Percentiles rank a stretch among this genome's conserved stretches.
phyloP scores from a whole-genome alignment of 371 early-diverging fungal genomes.

The Syncephalastrum monosporum region DNA sequence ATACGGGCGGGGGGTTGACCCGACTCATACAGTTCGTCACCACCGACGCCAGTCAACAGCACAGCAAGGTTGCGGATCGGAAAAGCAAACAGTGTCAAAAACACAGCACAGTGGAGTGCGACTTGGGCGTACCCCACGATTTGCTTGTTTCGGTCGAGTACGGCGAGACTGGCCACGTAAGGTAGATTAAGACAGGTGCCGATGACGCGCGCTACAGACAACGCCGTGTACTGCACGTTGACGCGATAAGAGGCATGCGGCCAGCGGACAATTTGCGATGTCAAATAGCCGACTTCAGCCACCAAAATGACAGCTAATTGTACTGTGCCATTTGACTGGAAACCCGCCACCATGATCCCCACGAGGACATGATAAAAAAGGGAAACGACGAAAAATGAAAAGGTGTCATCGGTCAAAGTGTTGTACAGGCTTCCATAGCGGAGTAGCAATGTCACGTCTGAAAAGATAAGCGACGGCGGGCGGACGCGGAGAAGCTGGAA shows the following conservation, averaged over 20 bases:
- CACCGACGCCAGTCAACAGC: conserved; percentile 21
- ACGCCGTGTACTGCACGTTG: conserved; percentile 25
- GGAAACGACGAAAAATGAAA: conserved; percentile 43
- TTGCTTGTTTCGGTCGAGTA: conserved; percentile 27
- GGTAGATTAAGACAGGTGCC: conserved; percentile 28
- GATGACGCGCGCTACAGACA: conserved; percentile 24
- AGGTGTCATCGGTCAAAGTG: conserved; percentile 46
- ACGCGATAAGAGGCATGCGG: conserved; percentile 34
- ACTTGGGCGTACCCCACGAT: conserved; percentile 38
- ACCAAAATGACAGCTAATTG: conserved; percentile 37
- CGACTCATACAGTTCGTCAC: conserved; percentile 19
- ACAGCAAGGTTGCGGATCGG: conserved; percentile 26
- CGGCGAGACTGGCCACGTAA: conserved; percentile 16
- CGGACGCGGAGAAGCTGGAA: conserved; percentile 34
- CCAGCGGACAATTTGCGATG: conserved; percentile 14
- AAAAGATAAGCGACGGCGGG: conserved; percentile 44
- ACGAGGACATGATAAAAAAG: conserved; percentile 34
- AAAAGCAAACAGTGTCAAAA: conserved; percentile 23
- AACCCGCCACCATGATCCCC: conserved; percentile 41
- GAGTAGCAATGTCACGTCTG: conserved; percentile 43
- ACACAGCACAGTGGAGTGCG: conserved; percentile 29
- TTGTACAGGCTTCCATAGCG: conserved; percentile 56
- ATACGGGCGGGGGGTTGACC: conserved; percentile 22
- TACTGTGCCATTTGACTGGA: conserved; percentile 29
- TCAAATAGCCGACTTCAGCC: conserved; percentile 20